Base-by-base conservation (phyloP, 2,329 filamentous ascomycete genomes). In the Colletotrichum orchidophilum region DNA sequence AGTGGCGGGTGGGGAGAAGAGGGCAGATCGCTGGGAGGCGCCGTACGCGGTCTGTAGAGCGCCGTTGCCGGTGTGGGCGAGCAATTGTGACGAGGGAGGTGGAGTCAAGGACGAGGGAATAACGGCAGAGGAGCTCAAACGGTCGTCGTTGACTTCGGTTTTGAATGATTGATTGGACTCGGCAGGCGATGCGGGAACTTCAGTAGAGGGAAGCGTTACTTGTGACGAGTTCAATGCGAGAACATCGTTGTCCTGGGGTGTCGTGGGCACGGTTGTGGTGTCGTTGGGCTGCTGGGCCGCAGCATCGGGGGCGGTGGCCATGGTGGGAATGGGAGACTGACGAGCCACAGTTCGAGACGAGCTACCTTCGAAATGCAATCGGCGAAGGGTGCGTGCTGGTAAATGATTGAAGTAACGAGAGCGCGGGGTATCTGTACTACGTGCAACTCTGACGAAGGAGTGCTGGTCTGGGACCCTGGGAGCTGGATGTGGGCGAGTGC, bases 81-180 rank as follows among this genome's bases (percentile, higher is more conserved):
- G 81, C 6, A 84, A 76, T 75, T 89, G 87, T 1, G 87, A 88
- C 1, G 87, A 89, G 0, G 87, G 87, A 27, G 87, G 88, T 3
- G 88, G 88, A 2, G 88, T 90, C 62, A 89, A 78, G 27, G 88
- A 90, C 2, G 88, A 90, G 5, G 87, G 87, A 66, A 90, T 88
- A 60, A 89, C 80, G 15, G 76, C 78, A 29, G 83, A 81, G n/a
- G 82, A 77, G 21, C 77, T 76, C 1, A 79, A 77, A 49, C 82
- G 79, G 57, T 87, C 85, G 67, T 88, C 86, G 76, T 84, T 86
- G 70, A 79, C 70, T 72, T 89, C 86, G 3, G 84, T 85, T 75
- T 83, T 85, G 77, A 89, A 88, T 0, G 86, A 87, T 57, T 81
- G 76, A 57, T 79, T 78, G 6, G 83, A 81, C 58, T 88, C 86